A percentile compares a stretch with the other conserved stretches of the same genome.
These are phyloP conservation scores for Fusarium humuli DNA, from an alignment of 2,329 filamentous ascomycete genomes.

Conservation along the genomic window DNA sequence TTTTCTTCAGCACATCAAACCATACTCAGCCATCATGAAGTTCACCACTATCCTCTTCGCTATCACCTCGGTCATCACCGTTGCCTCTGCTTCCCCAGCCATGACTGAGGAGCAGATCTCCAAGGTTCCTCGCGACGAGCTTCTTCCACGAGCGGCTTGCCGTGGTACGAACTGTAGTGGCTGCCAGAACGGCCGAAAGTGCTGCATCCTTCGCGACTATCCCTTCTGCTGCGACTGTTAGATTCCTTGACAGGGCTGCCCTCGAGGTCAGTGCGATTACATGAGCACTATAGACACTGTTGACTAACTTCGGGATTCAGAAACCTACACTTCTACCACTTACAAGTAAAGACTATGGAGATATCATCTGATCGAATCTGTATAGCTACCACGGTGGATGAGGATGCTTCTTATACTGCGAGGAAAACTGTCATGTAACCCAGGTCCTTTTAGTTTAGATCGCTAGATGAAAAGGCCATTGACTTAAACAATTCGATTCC, in stretches of 20 bases:
- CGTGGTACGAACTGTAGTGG: not conserved
- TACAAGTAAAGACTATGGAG: not conserved
- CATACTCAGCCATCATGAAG: not conserved
- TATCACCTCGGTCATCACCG: not conserved
- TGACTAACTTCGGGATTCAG: not conserved
- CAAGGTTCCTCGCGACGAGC: constrained; percentile 1
- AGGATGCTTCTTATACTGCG: not conserved
- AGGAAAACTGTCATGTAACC: not conserved
- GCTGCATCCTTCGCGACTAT: not conserved
- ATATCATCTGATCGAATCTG: not conserved
- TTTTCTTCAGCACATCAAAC: not conserved
- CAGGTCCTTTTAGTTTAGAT: not conserved
- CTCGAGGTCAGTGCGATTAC: not conserved
- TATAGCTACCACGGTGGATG: not conserved
- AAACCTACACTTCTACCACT: not conserved
- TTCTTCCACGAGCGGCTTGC: not conserved
- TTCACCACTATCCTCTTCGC: not conserved
- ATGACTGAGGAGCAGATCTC: not conserved
- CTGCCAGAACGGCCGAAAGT: constrained; percentile 2
- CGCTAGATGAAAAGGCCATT: not conserved
- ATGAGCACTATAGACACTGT: not conserved
- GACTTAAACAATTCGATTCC: not conserved
- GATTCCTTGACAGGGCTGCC: rapidly evolving
- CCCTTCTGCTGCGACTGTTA: constrained; percentile 15
- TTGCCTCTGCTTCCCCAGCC: not conserved